Conservation (phyloP, 2,329 filamentous ascomycete species). For the Alternaria triticimaculans region DNA sequence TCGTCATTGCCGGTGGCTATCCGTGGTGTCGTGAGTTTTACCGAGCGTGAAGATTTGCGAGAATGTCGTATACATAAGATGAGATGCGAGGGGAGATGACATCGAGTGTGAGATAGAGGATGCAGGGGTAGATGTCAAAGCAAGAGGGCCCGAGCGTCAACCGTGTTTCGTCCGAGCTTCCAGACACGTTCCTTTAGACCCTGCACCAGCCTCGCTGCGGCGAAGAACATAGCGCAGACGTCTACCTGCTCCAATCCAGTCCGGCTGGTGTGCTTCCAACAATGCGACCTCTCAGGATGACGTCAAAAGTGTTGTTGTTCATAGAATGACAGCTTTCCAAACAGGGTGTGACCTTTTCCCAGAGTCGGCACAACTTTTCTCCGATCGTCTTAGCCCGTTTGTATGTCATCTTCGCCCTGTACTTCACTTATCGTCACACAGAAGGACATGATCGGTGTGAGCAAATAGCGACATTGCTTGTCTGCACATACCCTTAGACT, state of each 20-base stretch:
- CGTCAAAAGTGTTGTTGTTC: not conserved
- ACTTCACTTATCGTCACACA: not conserved
- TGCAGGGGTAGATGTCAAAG: not conserved
- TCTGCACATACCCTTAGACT: not conserved
- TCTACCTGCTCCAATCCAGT: not conserved
- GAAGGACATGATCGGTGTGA: not conserved
- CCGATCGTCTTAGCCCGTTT: not conserved
- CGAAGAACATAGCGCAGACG: constrained; percentile 3
- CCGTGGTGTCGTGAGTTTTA: not conserved
- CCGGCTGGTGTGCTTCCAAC: not conserved
- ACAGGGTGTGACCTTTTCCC: not conserved
- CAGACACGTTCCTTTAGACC: not conserved
- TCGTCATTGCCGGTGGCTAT: constrained; percentile 10
- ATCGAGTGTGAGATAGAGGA: not conserved
- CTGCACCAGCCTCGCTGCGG: not conserved
- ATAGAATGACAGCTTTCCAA: not conserved
- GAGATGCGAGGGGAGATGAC: not conserved
- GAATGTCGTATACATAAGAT: not conserved
- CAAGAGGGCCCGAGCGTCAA: not conserved
- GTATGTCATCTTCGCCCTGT: not conserved
- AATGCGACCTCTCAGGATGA: not conserved
- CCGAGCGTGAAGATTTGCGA: not conserved
- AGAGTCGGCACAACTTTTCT: not conserved
- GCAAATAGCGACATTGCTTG: not conserved
- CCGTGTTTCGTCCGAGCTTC: not conserved